Conservation (phyloP, 176 grass and related monocot genomes). For the Avena eriantha region DNA sequence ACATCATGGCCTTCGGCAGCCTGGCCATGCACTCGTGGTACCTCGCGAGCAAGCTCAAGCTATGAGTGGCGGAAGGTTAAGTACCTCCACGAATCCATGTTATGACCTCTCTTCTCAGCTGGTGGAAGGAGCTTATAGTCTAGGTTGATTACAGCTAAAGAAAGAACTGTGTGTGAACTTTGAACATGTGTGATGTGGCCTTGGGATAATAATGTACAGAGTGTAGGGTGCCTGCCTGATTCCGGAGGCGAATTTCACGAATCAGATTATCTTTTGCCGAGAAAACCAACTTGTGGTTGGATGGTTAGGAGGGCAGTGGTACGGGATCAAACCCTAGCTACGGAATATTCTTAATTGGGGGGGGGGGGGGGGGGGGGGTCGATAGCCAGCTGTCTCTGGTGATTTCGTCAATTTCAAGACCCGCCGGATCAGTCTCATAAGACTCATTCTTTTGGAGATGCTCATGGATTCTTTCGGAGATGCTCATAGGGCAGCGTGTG, state of each 20-base stretch:
- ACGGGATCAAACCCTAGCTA: too few species aligned
- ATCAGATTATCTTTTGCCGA: not conserved
- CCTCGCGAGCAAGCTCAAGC: constrained; percentile 68
- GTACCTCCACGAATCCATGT: not conserved
- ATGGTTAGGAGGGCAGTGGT: too few species aligned
- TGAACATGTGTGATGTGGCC: not conserved
- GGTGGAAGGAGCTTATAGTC: not conserved
- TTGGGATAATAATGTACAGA: constrained; percentile 32
- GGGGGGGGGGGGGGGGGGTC: too few species aligned
- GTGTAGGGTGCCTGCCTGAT: not conserved
- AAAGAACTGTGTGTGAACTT: not conserved
- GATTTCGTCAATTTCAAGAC: too few species aligned
- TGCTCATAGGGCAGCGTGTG: too few species aligned
- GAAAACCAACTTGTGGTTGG: too few species aligned
- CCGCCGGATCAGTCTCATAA: too few species aligned
- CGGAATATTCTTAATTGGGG: too few species aligned
- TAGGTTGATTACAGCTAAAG: not conserved
- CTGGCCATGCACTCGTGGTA: constrained; percentile 93
- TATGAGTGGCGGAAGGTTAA: constrained; percentile 38
- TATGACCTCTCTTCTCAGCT: not conserved
- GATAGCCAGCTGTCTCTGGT: too few species aligned
- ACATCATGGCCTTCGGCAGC: constrained; percentile 76
- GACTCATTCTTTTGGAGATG: too few species aligned
- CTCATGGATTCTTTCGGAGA: too few species aligned
- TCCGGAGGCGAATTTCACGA: not conserved